Conservation (phyloP, 805 yeast species). For the Hanseniaspora hatyaiensis region DNA sequence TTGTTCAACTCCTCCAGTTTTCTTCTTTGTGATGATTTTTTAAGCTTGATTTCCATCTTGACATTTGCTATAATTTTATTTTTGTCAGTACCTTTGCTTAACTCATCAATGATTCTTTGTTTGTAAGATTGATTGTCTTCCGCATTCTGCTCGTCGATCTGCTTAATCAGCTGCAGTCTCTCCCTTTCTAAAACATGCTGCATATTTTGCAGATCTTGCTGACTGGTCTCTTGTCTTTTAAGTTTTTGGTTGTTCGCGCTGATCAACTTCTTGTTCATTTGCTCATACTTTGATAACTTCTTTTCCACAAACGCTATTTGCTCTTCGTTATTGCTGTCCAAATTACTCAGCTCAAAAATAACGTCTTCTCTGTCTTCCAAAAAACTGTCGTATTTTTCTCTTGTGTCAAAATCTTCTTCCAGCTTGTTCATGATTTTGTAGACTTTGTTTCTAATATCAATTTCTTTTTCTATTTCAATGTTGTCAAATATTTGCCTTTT, state of each 20-base stretch:
- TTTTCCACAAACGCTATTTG: conserved; percentile 61
- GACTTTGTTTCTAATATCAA: conserved; percentile 76
- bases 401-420: conserved; percentile 52
- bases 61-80: conserved; percentile 43
- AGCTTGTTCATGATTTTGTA: conserved; percentile 68
- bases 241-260: conserved; percentile 65
- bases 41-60: conserved; percentile 40
- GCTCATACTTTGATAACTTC: conserved; percentile 55
- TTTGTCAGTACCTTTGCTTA: conserved; percentile 37
- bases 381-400: conserved; percentile 59
- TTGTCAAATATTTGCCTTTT: conserved; percentile 91
- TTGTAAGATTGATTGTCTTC: conserved; percentile 34
- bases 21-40: conserved; percentile 54
- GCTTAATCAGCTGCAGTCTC: conserved; percentile 33
- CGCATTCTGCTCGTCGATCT: conserved; percentile 45
- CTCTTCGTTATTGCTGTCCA: conserved; percentile 44
- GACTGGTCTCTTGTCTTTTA: conserved; percentile 48
- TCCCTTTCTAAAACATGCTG: conserved; percentile 47
- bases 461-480: conserved; percentile 77
- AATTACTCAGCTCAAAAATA: conserved; percentile 43
- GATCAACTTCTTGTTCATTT: conserved; percentile 61
- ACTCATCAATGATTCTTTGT: conserved; percentile 43
- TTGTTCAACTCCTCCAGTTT: conserved; percentile 35
- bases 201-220: conserved; percentile 49
- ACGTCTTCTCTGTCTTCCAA: conserved; percentile 74